Base-by-base conservation (phyloP, 2,329 filamentous ascomycete genomes). In the Corynespora cassiicola region DNA sequence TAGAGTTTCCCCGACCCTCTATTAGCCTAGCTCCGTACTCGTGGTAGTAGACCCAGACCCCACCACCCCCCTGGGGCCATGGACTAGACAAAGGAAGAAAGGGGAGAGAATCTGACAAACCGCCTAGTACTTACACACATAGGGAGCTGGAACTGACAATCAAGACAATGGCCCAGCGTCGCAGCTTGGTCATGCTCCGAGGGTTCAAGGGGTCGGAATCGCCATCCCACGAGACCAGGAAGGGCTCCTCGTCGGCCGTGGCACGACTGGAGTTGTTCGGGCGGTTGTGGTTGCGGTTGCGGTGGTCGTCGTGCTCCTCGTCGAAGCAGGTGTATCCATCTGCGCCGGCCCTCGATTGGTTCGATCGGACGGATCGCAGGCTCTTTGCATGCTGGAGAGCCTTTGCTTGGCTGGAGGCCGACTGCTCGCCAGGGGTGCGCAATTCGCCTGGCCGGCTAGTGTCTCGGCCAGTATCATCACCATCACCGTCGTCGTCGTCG, bases 71-170 rank as follows among this genome's bases (percentile, higher is more conserved):
- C 3, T 16, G 17, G n/a, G 21, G 14, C 17, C n/a, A 2, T 7
- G 17, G 17, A 18, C n/a, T n/a, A n/a, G n/a, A n/a, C n/a, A n/a
- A n/a, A n/a, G n/a, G 20, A 20, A 18, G 11, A 11, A 32, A 16
- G 17, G 10, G 11, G 10, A 18, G 29, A 14, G 17, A 17, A 26
- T 22, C 18, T 17, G 12, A n/a, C n/a, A n/a, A n/a, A n/a, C n/a
- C n/a, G n/a, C n/a, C n/a, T n/a, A 24, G 21, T n/a, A 84, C 87
- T 77, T 78, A 91, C 86, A 96, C 90, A 67, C 88, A 92, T 42
- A 94, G 75, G 30, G 88, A 88, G 6, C 86, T 87, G 38, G 78
- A 64, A 7, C 85, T 84, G n/a, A 90, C 78, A 40, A 96, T 86
- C 22, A 83, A 52, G 1, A 91, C 84, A 45, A 96, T 85, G 19